Evolutionary conservation across 176 grass and related monocot species (phyloP).

Genomic region (Ensete ventricosum): DNA sequence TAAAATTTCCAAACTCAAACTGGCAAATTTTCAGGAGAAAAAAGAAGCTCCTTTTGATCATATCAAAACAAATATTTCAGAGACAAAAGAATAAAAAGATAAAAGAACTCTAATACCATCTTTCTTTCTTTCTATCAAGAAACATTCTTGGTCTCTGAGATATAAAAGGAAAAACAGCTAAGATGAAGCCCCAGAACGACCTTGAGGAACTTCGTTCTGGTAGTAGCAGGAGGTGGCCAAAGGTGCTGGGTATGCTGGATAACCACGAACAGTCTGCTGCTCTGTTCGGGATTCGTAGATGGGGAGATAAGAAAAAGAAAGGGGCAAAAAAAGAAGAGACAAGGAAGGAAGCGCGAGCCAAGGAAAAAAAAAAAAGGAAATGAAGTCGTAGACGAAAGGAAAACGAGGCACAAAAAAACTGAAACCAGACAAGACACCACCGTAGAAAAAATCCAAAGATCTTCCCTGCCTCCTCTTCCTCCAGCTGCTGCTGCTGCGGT

Average conservation of each 20-base stretch:
- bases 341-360: not conserved
- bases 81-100: too few relatives aligned
- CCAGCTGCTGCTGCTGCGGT: not conserved
- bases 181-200: not conserved
- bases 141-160: not conserved
- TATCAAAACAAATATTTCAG: too few relatives aligned
- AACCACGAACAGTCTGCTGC: too few relatives aligned
- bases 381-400: not conserved
- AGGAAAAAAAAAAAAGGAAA: not conserved
- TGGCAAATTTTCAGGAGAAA: too few relatives aligned
- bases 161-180: not conserved
- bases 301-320: not conserved
- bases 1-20: too few relatives aligned
- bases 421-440: not conserved
- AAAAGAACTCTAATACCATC: not conserved
- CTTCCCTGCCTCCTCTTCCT: not conserved
- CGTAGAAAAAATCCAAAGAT: not conserved
- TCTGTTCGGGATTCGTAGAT: too few relatives aligned
- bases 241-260: not conserved
- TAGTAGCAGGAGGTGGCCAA: not conserved
- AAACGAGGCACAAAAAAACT: not conserved
- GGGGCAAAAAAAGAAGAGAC: not conserved
- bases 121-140: not conserved
- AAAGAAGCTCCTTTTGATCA: too few relatives aligned
- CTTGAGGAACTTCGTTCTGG: not conserved